Evolutionary conservation across 148 eudicot genomes (phyloP).

Genomic region (Talinum fruticosum): DNA sequence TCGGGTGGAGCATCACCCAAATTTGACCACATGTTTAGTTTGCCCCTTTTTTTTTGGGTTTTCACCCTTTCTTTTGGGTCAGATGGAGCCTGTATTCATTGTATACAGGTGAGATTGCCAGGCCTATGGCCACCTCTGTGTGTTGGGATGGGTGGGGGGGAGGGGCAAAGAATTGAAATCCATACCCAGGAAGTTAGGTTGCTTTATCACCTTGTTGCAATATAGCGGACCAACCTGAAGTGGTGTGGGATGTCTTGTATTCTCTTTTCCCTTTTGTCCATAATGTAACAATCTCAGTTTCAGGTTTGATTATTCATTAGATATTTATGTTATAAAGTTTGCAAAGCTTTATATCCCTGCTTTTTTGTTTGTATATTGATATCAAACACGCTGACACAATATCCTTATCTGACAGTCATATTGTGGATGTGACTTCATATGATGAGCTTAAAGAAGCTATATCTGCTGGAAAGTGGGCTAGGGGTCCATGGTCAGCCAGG

Average conservation of each 20-base stretch:
- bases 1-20: too few relatives aligned
- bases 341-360: neutral
- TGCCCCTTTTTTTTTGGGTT: too few relatives aligned
- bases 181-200: neutral
- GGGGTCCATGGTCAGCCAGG: conserved; percentile 99
- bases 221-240: neutral
- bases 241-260: neutral
- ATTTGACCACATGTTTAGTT: too few relatives aligned
- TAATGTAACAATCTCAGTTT: neutral
- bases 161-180: neutral
- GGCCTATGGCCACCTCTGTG: too few relatives aligned
- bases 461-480: conserved; percentile 89
- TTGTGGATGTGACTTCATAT: conserved; percentile 84
- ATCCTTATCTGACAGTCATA: conserved; percentile 50
- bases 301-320: neutral
- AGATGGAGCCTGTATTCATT: too few relatives aligned
- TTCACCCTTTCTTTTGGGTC: too few relatives aligned
- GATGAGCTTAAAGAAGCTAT: conserved; percentile 79
- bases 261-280: neutral
- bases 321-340: neutral
- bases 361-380: neutral
- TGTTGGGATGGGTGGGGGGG: neutral
- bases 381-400: conserved; percentile 10
- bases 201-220: neutral
- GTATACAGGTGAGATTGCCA: too few relatives aligned